phyloP scores from a whole-genome alignment of 2,329 filamentous ascomycete genomes.

The Pseudogymnoascus sp. region DNA sequence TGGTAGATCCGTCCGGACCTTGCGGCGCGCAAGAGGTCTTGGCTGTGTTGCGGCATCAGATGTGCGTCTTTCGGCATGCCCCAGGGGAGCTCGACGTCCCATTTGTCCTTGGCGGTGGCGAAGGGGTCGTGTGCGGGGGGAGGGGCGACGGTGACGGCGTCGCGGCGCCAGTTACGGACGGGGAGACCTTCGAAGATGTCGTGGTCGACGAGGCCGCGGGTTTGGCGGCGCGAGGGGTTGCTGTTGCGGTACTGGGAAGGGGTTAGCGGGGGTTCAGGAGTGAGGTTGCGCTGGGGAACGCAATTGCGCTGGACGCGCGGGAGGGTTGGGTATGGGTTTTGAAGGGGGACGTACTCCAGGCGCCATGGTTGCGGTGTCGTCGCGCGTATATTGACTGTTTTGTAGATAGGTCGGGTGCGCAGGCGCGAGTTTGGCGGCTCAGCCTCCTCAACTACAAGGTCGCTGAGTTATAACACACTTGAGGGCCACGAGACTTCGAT shows the following conservation, averaged over 20 bases:
- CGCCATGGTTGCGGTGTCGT: not conserved
- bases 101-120: slow-evolving; percentile 53
- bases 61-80: slow-evolving; percentile 81
- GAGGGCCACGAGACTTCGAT: not conserved
- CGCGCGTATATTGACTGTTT: not conserved
- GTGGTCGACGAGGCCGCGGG: slow-evolving; percentile 40
- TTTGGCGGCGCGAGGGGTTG: slow-evolving; percentile 18
- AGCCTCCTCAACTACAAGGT: not conserved
- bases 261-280: not conserved
- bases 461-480: not conserved
- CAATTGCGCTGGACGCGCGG: not conserved
- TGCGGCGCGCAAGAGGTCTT: slow-evolving; percentile 73
- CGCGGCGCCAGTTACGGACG: slow-evolving; percentile 80
- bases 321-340: not conserved
- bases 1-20: slow-evolving; percentile 71
- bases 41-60: slow-evolving; percentile 67
- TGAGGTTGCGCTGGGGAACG: not conserved
- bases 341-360: not conserved
- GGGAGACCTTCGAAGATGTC: slow-evolving; percentile 53
- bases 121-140: slow-evolving; percentile 54
- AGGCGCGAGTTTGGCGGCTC: not conserved
- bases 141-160: slow-evolving; percentile 59
- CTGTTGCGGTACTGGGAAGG: not conserved
- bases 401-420: not conserved
- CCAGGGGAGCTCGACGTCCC: slow-evolving; percentile 65